A percentile compares a stretch with the other conserved stretches of the same genome.
Evolutionary conservation across 192 early-diverging fungal genomes (phyloP).

Genomic region (Spizellomyces punctatus): DNA sequence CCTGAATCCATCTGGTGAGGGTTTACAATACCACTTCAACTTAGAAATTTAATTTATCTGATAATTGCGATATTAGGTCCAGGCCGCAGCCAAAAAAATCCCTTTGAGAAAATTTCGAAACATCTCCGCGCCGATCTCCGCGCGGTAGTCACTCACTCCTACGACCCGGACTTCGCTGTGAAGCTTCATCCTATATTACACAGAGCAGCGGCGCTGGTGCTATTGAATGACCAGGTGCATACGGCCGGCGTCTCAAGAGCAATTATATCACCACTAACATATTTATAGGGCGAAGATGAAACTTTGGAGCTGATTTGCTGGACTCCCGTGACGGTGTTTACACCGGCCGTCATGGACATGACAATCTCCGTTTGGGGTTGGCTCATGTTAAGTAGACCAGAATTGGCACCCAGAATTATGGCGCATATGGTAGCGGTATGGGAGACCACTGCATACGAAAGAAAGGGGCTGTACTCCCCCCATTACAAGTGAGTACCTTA

Average conservation of each 20-base stretch:
- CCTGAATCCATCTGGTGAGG: not conserved
- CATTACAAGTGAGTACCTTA: not conserved
- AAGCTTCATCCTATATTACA: slow-evolving; percentile 37
- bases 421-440: slow-evolving; percentile 82
- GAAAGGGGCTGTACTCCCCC: slow-evolving; percentile 78
- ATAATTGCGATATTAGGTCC: too few species aligned
- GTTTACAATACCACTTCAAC: too few species aligned
- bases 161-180: slow-evolving; percentile 11
- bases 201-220: slow-evolving; percentile 35
- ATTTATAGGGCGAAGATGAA: slow-evolving; percentile 65
- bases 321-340: slow-evolving; percentile 83
- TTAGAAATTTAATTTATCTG: too few species aligned
- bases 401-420: slow-evolving; percentile 77
- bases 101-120: not conserved
- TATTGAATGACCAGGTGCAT: slow-evolving; percentile 17
- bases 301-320: slow-evolving; percentile 81
- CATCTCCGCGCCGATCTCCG: slow-evolving; percentile 25
- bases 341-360: slow-evolving; percentile 76
- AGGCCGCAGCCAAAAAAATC: not conserved
- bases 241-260: not conserved
- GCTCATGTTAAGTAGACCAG: slow-evolving; percentile 78
- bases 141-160: slow-evolving; percentile 8
- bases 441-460: slow-evolving; percentile 75
- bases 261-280: not conserved
- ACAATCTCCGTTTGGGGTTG: slow-evolving; percentile 89